Evolutionary conservation across 371 early-diverging fungal genomes (phyloP).

Genomic region (Rhizopus delemar): DNA sequence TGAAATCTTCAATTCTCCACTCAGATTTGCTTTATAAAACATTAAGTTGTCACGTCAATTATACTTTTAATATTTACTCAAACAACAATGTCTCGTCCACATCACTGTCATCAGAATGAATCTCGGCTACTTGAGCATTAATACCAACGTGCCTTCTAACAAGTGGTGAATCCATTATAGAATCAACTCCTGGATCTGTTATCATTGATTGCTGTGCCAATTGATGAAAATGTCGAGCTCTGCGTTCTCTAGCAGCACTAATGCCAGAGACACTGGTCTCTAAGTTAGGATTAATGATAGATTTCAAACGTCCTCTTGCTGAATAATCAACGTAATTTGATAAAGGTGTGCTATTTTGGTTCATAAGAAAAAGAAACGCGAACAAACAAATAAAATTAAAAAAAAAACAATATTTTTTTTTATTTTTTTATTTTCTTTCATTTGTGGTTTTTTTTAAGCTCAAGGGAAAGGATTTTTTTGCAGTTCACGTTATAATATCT

Average conservation of each 20-base stretch:
- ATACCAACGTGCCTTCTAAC: slow-evolving; percentile 42
- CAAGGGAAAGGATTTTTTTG: too few relatives aligned
- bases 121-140: slow-evolving; percentile 13
- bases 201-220: slow-evolving; percentile 24
- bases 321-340: slow-evolving; percentile 50
- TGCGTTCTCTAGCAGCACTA: slow-evolving; percentile 25
- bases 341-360: slow-evolving; percentile 10
- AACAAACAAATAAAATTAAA: neutral
- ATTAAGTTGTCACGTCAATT: neutral
- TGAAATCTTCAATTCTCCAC: slow-evolving; percentile 94
- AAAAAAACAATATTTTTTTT: neutral
- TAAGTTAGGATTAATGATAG: neutral
- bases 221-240: slow-evolving; percentile 36
- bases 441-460: too few relatives aligned
- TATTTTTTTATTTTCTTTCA: neutral
- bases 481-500: too few relatives aligned
- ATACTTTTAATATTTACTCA: neutral
- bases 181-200: neutral
- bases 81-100: neutral
- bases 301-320: slow-evolving; percentile 26
- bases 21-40: slow-evolving; percentile 1
- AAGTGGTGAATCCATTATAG: slow-evolving; percentile 47
- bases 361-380: neutral
- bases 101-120: neutral
- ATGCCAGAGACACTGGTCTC: slow-evolving; percentile 5